Conservation (phyloP, 192 early-diverging fungal genomes). For the Entophlyctis luteolus region DNA sequence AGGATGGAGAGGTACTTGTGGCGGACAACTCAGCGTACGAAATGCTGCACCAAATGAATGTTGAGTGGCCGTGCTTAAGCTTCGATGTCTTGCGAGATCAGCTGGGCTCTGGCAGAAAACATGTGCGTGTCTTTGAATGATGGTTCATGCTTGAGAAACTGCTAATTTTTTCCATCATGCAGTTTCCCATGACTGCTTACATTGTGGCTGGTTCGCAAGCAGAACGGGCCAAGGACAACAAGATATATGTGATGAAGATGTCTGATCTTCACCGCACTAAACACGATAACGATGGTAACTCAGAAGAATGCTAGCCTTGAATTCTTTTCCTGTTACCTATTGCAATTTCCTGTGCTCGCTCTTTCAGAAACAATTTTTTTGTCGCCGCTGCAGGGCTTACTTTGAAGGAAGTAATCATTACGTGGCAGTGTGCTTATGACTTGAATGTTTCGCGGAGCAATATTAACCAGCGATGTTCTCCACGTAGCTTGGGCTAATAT, state of each 20-base stretch:
- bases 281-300: constrained; percentile 67
- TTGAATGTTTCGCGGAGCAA: constrained; percentile 21
- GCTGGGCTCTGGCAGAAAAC: constrained; percentile 71
- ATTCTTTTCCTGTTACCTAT: constrained; percentile 7
- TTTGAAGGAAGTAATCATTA: too few species aligned
- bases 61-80: constrained; percentile 93
- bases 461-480: constrained; percentile 26
- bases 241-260: constrained; percentile 94
- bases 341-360: not conserved
- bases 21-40: constrained; percentile 92
- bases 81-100: constrained; percentile 92
- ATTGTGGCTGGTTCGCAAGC: constrained; percentile 93
- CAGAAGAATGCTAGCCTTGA: not conserved
- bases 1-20: constrained; percentile 83
- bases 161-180: not conserved
- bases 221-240: constrained; percentile 75
- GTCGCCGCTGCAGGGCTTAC: constrained; percentile 17
- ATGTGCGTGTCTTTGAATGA: constrained; percentile 35
- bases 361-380: constrained; percentile 6
- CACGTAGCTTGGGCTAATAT: constrained; percentile 22
- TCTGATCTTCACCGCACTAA: constrained; percentile 88
- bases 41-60: constrained; percentile 91
- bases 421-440: constrained; percentile 36
- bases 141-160: constrained; percentile 5
- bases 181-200: constrained; percentile 90